Base-by-base conservation (phyloP, 805 yeast genomes). In the Yamadazyma phyllophila region DNA sequence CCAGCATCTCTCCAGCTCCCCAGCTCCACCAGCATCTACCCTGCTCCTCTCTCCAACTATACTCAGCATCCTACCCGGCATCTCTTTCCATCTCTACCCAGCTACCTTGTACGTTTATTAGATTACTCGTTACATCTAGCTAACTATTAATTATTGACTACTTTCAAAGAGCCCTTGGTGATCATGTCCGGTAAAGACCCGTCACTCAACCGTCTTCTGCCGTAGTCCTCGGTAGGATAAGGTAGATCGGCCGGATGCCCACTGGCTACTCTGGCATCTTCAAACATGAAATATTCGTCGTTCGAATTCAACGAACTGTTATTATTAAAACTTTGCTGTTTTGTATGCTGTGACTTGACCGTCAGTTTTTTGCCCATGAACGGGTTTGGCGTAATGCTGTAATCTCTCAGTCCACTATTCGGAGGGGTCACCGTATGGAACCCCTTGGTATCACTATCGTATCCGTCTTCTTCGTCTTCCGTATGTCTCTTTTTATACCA, bases 161-260 rank as follows among this genome's bases (percentile, higher is more conserved):
- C 80, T 54, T 79, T 76, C 48, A 79, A 61, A 3, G 78, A 69
- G 34, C 78, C 76, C 49, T 77, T 63, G 5, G 77, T 57, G 16
- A 56, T 58, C 63, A 63, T 77, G 54, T 78, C 82, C 1, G 81
- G 83, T 44, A 79, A 59, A 9, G 82, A 77, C 13, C 82, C 80
- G 49, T 78, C 71, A 56, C 82, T 76, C 47, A 78, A 66, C 48
- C 80, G 67, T 49, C 79, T 67, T 39, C 78, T 69, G 15, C 79
- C 80, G 46, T 58, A 58, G 45, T 65, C 76, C 12, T 52, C 52
- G n/a, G 45, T 51, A 14, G 52, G 52, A 35, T 48, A 46, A n/a
- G 50, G 50, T 13, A 30, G 35, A 2, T 47, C 36, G 4, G 39
- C 45, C n/a, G 26, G 26, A 12, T 17, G 24, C 9, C 35, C 39